Conservation (phyloP, 163 green algal species). For the Scenedesmus sp. region DNA sequence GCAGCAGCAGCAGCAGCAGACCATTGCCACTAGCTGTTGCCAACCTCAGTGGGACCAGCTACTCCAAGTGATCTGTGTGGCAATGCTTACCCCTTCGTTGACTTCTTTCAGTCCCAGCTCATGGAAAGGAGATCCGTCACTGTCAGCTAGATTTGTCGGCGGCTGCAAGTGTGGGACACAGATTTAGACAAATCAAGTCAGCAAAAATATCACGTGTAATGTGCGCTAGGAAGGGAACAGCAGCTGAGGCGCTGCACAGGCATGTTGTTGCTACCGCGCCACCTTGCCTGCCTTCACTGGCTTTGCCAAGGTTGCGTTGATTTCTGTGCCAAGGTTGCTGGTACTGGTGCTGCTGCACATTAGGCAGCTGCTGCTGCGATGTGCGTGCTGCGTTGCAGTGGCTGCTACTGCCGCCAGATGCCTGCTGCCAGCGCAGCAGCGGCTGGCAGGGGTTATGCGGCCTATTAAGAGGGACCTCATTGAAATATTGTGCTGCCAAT, state of each 20-base stretch:
- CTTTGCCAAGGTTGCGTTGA: neutral
- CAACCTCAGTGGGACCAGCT: neutral
- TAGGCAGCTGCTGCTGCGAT: neutral
- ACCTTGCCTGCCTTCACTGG: constrained; percentile 23
- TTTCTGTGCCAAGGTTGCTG: neutral
- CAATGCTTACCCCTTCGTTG: constrained; percentile 62
- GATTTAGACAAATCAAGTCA: neutral
- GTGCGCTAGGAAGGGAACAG: neutral
- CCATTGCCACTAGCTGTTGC: neutral
- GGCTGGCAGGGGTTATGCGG: neutral
- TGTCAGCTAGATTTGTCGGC: constrained; percentile 53
- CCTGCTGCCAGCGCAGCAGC: constrained; percentile 2
- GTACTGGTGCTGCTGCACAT: constrained; percentile 1
- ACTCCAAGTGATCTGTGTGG: neutral
- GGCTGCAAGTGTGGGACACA: neutral
- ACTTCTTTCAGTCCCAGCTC: constrained; percentile 68
- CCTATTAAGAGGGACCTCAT: neutral
- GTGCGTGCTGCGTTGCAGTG: neutral
- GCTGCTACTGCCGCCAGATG: neutral
- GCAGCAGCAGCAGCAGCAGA: neutral
- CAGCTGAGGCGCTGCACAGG: neutral
- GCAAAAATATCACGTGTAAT: neutral
- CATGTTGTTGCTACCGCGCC: neutral
- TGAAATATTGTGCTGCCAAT: too few relatives aligned
- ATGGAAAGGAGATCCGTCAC: constrained; percentile 57